Percentiles rank a stretch among this genome's conserved stretches.
Conservation (phyloP, 2,329 filamentous ascomycete species). For the Cordyceps farinosa region DNA sequence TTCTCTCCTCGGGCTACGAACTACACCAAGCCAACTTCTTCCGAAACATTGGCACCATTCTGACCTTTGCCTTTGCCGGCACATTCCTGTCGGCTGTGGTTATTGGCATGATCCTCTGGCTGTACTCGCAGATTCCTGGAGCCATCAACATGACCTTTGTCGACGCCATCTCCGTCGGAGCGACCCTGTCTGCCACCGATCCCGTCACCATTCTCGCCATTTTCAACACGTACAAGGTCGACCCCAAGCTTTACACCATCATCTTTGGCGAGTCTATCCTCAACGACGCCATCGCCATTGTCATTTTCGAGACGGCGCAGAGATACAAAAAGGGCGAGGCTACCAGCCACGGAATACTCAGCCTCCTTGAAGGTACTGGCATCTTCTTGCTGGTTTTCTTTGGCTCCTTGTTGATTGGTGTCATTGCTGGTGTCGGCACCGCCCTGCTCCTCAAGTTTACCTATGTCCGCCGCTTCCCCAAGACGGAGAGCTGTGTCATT, state of each 20-base stretch:
- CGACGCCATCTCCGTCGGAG: conserved; percentile 93
- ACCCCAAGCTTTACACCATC: conserved; percentile 96
- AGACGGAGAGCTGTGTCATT: conserved; percentile 94
- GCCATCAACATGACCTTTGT: conserved; percentile 85
- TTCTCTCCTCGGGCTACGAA: conserved; percentile 94
- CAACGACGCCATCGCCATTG: conserved; percentile 97
- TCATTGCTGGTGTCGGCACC: conserved; percentile 80
- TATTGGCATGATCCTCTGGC: conserved; percentile 79
- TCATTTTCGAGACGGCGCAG: conserved; percentile 96
- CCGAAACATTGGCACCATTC: conserved; percentile 92
- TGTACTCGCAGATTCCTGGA: conserved; percentile 84
- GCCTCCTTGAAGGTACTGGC: conserved; percentile 85
- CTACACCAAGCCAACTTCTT: conserved; percentile 99
- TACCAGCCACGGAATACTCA: conserved; percentile 71
- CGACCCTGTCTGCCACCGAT: conserved; percentile 93
- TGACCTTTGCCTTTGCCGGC: conserved; percentile 95
- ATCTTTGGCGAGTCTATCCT: conserved; percentile 98
- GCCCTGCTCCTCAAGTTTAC: conserved; percentile 92
- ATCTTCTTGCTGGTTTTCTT: conserved; percentile 97
- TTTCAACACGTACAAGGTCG: conserved; percentile 99
- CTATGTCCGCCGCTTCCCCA: conserved; percentile 84
- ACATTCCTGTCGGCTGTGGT: conserved; percentile 98
- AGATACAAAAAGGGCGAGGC: conserved; percentile 76
- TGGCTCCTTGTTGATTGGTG: conserved; percentile 83
- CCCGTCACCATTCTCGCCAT: conserved; percentile 97